A percentile compares a stretch with the other conserved stretches of the same genome.
Evolutionary conservation across 2,329 filamentous ascomycete species (phyloP).

Genomic region (Trichoderma atroviride): DNA sequence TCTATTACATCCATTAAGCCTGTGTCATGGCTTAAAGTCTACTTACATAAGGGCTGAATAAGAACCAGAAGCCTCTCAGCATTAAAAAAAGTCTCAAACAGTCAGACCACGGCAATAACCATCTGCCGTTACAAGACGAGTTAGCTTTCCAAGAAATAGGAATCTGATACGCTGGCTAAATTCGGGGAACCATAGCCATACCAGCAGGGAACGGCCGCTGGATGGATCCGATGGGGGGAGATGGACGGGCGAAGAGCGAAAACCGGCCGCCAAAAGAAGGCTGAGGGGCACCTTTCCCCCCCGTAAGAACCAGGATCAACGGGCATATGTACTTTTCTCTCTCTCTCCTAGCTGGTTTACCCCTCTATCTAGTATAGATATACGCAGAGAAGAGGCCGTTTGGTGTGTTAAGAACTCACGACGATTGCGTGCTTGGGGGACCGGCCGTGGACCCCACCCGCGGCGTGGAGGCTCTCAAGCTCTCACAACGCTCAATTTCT

Average conservation of each 20-base stretch:
- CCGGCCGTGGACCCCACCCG: constrained; percentile 19
- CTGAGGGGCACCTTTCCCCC: constrained; percentile 5
- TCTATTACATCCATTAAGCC: neutral
- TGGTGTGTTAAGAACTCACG: neutral
- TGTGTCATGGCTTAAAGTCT: neutral
- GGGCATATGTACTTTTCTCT: neutral
- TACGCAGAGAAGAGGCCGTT: neutral
- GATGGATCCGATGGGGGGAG: neutral
- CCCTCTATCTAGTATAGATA: neutral
- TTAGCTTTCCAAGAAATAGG: neutral
- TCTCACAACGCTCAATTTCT: neutral
- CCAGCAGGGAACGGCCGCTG: neutral
- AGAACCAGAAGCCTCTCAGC: neutral
- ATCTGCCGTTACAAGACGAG: neutral
- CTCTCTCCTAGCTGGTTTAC: neutral
- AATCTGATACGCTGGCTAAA: neutral
- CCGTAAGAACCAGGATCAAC: neutral
- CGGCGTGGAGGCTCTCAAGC: neutral
- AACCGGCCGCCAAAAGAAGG: neutral
- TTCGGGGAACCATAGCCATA: neutral
- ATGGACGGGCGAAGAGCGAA: neutral
- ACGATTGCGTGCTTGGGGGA: constrained; percentile 24
- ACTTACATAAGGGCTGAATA: neutral
- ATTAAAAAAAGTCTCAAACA: neutral
- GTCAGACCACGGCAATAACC: neutral